A percentile compares a stretch with the other conserved stretches of the same genome.
Conservation (phyloP, 225 moss, liverwort and hornwort genomes). For the Asterella californica region DNA sequence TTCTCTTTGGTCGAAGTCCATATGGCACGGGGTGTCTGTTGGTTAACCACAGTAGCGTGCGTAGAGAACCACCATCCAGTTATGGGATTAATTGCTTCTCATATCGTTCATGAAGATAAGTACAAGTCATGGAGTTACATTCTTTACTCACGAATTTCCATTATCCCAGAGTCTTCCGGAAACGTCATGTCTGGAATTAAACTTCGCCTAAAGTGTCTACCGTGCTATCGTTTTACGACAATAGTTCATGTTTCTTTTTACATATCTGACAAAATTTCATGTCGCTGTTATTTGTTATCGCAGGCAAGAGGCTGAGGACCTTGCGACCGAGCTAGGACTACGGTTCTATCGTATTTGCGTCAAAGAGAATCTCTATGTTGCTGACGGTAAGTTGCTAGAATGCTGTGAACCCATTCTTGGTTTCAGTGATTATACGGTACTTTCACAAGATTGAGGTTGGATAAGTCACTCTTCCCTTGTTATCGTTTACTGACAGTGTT, state of each 20-base stretch:
- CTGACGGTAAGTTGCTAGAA: conserved; percentile 45
- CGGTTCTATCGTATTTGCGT: conserved; percentile 92
- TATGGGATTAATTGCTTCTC: too few relatives aligned
- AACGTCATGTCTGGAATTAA: too few relatives aligned
- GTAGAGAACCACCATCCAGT: too few relatives aligned
- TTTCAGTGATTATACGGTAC: conserved; percentile 3
- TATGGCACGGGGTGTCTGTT: too few relatives aligned
- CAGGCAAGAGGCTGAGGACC: conserved; percentile 89
- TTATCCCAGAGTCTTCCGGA: too few relatives aligned
- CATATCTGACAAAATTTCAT: background rate
- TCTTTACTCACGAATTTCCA: too few relatives aligned
- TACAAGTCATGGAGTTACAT: too few relatives aligned
- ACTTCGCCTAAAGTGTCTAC: too few relatives aligned
- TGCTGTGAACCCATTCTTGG: background rate
- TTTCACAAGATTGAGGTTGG: background rate
- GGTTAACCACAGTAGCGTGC: too few relatives aligned
- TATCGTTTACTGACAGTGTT: conserved; percentile 50
- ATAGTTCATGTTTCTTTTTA: too few relatives aligned
- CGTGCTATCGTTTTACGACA: background rate
- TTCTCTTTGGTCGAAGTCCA: too few relatives aligned
- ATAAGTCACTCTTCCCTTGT: background rate
- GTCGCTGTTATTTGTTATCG: background rate
- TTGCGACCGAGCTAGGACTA: conserved; percentile 70
- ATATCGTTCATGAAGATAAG: too few relatives aligned
- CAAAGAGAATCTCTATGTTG: conserved; percentile 86